Evolutionary conservation across 2,329 filamentous ascomycete genomes (phyloP).

Genomic region (Cladobotryum protrusum): DNA sequence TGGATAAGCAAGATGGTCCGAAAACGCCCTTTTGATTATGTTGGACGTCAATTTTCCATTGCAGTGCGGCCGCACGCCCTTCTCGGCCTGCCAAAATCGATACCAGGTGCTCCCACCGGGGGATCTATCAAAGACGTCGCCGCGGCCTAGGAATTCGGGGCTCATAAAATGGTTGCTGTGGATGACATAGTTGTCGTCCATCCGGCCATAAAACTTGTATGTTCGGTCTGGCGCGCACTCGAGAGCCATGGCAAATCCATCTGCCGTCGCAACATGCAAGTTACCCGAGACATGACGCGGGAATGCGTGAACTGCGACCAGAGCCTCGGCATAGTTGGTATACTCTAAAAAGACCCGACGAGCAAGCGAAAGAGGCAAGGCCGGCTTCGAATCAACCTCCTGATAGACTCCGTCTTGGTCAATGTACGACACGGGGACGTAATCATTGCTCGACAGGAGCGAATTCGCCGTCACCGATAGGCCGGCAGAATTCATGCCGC

Average conservation of each 20-base stretch:
- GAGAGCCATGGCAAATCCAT: constrained; percentile 18
- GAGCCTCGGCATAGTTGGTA: constrained; percentile 13
- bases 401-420: constrained; percentile 1
- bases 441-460: constrained; percentile 20
- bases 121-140: constrained; percentile 14
- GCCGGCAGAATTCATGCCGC: constrained; percentile 24
- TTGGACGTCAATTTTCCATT: constrained; percentile 3
- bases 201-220: constrained; percentile 10
- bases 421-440: constrained; percentile 10
- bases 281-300: constrained; percentile 23
- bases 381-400: constrained; percentile 6
- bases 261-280: constrained; percentile 15
- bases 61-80: constrained; percentile 3
- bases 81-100: constrained; percentile 12
- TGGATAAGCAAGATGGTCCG: constrained; percentile 19
- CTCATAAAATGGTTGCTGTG: constrained; percentile 24
- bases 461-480: constrained; percentile 22
- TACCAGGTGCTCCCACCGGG: constrained; percentile 19
- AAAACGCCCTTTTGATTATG: constrained; percentile 15
- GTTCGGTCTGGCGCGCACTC: constrained; percentile 19
- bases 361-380: constrained; percentile 18
- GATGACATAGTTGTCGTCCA: constrained; percentile 17
- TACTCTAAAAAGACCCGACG: constrained; percentile 20
- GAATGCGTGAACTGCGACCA: constrained; percentile 11
- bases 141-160: constrained; percentile 14